These are phyloP conservation scores for Bothriochloa decipiens DNA, from an alignment of 176 grass and related monocot genomes.

Conservation along the genomic window DNA sequence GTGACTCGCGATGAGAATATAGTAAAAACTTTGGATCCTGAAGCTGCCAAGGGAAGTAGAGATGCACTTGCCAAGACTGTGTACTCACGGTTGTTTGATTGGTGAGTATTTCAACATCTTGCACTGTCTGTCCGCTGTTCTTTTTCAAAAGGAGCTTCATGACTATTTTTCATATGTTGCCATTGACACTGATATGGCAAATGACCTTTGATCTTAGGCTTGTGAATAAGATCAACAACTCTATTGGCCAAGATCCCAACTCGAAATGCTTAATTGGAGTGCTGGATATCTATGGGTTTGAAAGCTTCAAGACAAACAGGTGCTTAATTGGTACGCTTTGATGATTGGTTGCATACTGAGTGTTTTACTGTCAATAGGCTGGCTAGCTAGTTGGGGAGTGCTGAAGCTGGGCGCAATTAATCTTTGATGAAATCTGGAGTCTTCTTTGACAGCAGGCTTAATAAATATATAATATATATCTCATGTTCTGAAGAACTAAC, in stretches of 20 bases:
- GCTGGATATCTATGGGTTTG: conserved; percentile 98
- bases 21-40: conserved; percentile 77
- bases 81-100: conserved; percentile 94
- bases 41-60: conserved; percentile 80
- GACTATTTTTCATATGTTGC: conserved; percentile 36
- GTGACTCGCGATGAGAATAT: conserved; percentile 96
- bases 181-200: conserved; percentile 30
- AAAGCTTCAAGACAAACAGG: conserved; percentile 99
- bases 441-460: neutral
- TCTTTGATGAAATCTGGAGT: neutral
- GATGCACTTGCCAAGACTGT: conserved; percentile 95
- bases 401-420: conserved; percentile 17
- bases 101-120: conserved; percentile 56
- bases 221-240: conserved; percentile 93
- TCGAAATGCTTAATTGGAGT: conserved; percentile 94
- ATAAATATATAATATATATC: conserved; percentile 1
- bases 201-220: conserved; percentile 70
- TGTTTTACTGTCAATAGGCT: conserved; percentile 26
- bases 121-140: neutral
- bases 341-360: conserved; percentile 41
- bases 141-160: conserved; percentile 36
- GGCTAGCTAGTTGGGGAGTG: neutral
- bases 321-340: conserved; percentile 80
- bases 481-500: conserved; percentile 32
- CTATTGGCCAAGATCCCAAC: conserved; percentile 97